These are phyloP conservation scores for Podaxis carcinomalis DNA, from an alignment of 768 basidiomycete species.

Conservation along the genomic window DNA sequence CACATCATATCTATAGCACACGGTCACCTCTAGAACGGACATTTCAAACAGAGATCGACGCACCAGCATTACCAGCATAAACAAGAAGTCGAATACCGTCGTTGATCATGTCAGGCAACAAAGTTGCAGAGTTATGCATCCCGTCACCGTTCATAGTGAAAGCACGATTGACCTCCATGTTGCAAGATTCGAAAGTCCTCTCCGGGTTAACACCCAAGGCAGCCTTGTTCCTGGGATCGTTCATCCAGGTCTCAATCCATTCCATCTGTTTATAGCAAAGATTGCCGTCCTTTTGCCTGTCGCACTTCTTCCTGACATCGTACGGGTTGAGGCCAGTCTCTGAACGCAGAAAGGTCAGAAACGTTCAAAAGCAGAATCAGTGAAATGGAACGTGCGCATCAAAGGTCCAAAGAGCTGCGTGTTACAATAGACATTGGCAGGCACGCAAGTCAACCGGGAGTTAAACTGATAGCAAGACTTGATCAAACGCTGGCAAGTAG, in stretches of 20 bases:
- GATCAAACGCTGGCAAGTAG: constrained; percentile 71
- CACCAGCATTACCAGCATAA: constrained; percentile 84
- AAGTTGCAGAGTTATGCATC: constrained; percentile 73
- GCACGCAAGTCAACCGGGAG: constrained; percentile 62
- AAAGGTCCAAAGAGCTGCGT: constrained; percentile 68
- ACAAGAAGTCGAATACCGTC: constrained; percentile 81
- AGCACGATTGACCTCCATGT: constrained; percentile 73
- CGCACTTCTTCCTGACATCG: constrained; percentile 77
- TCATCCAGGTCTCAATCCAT: constrained; percentile 91
- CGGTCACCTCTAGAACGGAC: constrained; percentile 1
- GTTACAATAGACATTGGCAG: constrained; percentile 79
- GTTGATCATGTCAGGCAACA: constrained; percentile 79
- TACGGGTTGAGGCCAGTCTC: constrained; percentile 84
- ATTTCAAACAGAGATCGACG: constrained; percentile 18
- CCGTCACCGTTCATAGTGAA: constrained; percentile 84
- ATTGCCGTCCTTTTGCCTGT: constrained; percentile 62
- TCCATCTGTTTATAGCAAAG: constrained; percentile 77
- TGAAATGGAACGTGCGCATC: constrained; percentile 45
- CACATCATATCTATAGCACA: constrained; percentile 70
- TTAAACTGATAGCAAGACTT: constrained; percentile 63
- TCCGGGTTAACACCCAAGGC: constrained; percentile 68
- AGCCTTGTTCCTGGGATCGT: constrained; percentile 70
- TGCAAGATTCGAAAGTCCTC: constrained; percentile 66
- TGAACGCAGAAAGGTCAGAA: constrained; percentile 20
- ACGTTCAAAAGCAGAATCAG: not conserved